These are phyloP conservation scores for Royoungia palumana DNA, from an alignment of 768 basidiomycete genomes.

Conservation along the genomic window DNA sequence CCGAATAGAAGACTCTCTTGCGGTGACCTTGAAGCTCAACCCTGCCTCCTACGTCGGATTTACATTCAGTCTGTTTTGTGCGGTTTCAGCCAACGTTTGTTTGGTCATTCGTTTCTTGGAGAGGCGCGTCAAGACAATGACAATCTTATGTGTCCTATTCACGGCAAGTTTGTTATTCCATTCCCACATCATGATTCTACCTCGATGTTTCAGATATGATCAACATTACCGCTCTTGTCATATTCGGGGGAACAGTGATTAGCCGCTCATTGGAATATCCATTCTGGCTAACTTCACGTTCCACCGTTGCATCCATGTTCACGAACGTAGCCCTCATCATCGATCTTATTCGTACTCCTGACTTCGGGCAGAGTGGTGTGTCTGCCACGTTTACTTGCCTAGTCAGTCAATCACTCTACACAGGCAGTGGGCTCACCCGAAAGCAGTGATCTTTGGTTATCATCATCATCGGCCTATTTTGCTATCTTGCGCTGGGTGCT, in stretches of 20 bases:
- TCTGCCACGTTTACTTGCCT: not conserved
- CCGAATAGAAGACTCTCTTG: conserved; percentile 39
- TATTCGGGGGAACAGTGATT: conserved; percentile 62
- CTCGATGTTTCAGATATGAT: conserved; percentile 52
- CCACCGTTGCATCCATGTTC: conserved; percentile 60
- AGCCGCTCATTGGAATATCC: conserved; percentile 69
- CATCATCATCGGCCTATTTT: conserved; percentile 68
- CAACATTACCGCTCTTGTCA: conserved; percentile 55
- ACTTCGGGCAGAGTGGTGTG: conserved; percentile 65
- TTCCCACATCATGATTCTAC: not conserved
- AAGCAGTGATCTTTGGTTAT: conserved; percentile 81
- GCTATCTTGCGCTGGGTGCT: conserved; percentile 72
- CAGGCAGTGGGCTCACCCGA: conserved; percentile 76
- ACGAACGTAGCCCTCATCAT: conserved; percentile 66
- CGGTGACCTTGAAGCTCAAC: conserved; percentile 50
- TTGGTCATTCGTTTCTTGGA: conserved; percentile 74
- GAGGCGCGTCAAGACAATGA: conserved; percentile 56
- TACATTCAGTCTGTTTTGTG: conserved; percentile 64
- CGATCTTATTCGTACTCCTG: conserved; percentile 55
- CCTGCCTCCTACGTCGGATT: conserved; percentile 54
- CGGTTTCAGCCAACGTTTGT: conserved; percentile 62
- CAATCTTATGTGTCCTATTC: conserved; percentile 61
- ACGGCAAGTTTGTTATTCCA: conserved; percentile 46
- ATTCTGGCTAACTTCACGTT: conserved; percentile 78
- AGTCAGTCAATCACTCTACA: not conserved